Base-by-base conservation (phyloP, 306 rosid species). In the Quercus wislizeni region DNA sequence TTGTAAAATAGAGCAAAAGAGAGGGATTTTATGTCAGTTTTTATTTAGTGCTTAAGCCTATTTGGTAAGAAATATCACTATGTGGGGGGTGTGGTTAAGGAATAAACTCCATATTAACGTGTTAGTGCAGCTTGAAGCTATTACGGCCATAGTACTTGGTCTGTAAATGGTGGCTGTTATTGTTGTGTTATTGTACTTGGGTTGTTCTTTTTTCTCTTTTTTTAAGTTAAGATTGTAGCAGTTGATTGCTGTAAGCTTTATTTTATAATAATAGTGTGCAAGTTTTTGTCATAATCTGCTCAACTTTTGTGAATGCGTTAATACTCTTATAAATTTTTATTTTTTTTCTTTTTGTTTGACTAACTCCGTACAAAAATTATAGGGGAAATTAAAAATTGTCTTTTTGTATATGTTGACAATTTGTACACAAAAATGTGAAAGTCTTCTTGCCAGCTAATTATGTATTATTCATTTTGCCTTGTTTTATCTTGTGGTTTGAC, bases 151-250 rank as follows among this genome's bases (percentile, higher is more conserved):
- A 35, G 41, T 35, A 35, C 41, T 71, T 80, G 74, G 74, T 81
- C 31, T 85, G 81, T 81, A 55, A 59, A 88, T 79, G 78, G 85
- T 88, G 61, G 76, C 88, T 80, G 52, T 19, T 74, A 13, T 57
- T 57, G 33, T 14, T 20, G 79, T 75, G 51, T 28, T 31, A 57
- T 38, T 4, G 25, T 79, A 64, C 56, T 52, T 52, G 72, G 14
- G 19, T 74, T 61, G 56, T 80, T 54, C 58, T 49, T 49, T 4
- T 46, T 2, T 72, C 68, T 55, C 76, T 15, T 46, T 68, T 51
- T 75, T 69, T 27, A 65, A 56, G 71, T 78, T 59, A 64, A 73
- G 62, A 55, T 76, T 68, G 33, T 20, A 80, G 33, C 18, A 78
- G 41, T 61, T 74, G 69, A 61, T 52, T 72, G 46, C 33, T 82